Base-by-base conservation (phyloP, 139 green algal species). In the Pseudopediastrum boryanum region DNA sequence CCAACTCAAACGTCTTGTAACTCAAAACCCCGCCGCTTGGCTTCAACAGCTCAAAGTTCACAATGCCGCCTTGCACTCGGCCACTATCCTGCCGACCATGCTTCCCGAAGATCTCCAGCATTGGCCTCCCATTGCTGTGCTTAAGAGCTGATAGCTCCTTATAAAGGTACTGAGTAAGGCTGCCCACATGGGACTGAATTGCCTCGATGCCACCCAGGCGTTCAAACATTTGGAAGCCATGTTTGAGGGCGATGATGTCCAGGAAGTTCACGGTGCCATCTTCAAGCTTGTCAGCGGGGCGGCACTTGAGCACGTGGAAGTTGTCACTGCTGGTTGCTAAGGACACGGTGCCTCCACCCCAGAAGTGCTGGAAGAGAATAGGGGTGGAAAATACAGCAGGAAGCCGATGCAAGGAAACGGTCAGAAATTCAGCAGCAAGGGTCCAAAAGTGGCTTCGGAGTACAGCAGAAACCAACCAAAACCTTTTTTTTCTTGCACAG, bases 231-330 rank as follows among this genome's bases (percentile, higher is more conserved):
- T 75, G 77, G 33, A 96, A 88, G 35, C 89, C 89, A 41, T 95
- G 87, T 63, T n/a, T n/a, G n/a, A n/a, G n/a, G n/a, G 81, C 70
- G 36, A 91, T 78, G 84, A 96, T 90, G 86, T 91, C 88, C 31
- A 95, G 85, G 79, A 95, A 95, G 62, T 79, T 70, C 33, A 93
- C 84, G 5, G 90, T 95, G 69, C 91, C 92, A 52, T 95, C 90
- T 71, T 95, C 91, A 36, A 94, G 85, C 43, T 82, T 75, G 65
- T 92, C 85, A 2, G 74, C 67, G 31, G 86, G 87, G 16, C 77
- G 46, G 83, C 86, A 93, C 81, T 90, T 92, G 58, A 93, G 82
- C 51, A 89, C 79, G 67, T 92, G 89, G 82, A 94, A 96, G 83
- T 96, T 85, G 43, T 90, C 85, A 12, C 42, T 43, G 39, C 85